Evolutionary conservation across 257 asterid species (phyloP), one percentile per base, ranked within the genome.

Genomic region (Eucommia ulmoides): DNA sequence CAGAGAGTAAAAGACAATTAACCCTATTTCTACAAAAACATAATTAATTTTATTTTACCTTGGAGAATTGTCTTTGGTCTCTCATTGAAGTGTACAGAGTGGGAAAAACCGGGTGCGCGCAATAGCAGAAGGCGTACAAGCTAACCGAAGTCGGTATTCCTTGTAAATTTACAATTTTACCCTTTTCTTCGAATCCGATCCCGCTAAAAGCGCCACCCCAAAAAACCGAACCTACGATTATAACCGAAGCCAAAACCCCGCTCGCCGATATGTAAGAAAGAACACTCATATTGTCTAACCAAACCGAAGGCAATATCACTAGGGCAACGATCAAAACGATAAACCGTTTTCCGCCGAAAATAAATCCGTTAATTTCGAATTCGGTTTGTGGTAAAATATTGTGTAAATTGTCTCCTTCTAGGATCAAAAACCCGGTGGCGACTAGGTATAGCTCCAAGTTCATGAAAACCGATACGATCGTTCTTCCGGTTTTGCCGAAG

Each of bases 21-120:
- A n/a, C n/a, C n/a, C n/a, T n/a, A n/a, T n/a, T n/a, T n/a, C n/a
- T 33, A 17, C 15, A 9, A n/a, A 14, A 17, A 29, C n/a, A 20
- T 26, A 14, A 29, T 45, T 50, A 14, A 38, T 24, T 3, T 24
- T 5, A 8, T 45, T 22, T 22, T 73, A 86, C 98, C 96, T 82
- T 73, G 3, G 93, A 80, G 74, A 89, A 85, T 47, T 85, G 69
- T 68, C 62, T 82, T 18, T 56, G 82, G 62, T 78, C 67, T 15
- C 59, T 72, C 98, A 76, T 89, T n/a, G 98, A 89, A 46, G 80
- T 78, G 68, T 89, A 89, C 15, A 89, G 26, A 1, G 93, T 76
- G 0, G 96, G 98, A 18, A 89, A 89, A 73, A 89, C 94, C 0
- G 98, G 98, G 67, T 89, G 98, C 24, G 93, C 96, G 23, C 98